Evolutionary conservation across 257 asterid genomes (phyloP), one percentile per base, ranked within the genome.

Genomic region (Solanum appendiculatum): DNA sequence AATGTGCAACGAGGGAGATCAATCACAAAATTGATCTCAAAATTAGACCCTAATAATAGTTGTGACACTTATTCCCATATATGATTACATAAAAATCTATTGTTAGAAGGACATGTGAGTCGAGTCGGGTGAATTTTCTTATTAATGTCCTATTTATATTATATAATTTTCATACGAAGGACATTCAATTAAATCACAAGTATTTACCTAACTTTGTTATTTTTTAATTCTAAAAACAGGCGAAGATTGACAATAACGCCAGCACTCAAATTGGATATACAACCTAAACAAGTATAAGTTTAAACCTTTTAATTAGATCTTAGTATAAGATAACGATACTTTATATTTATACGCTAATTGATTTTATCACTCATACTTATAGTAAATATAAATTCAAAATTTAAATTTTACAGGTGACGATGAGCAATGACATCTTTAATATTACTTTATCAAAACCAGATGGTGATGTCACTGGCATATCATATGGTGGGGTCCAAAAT

Each of bases 401-500:
- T 69, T 29, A 31, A 69, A 37, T 74, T 74, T 39, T 39, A 15
- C 89, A 91, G 95, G 91, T 91, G 18, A 89, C 85, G 46, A 54
- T 94, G 89, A 89, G 44, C 58, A 94, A 94, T 63, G 94, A 91
- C 42, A 85, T 94, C 2, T 90, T 89, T 10, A 92, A 86, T 36
- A 70, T 93, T 23, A 90, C 91, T 10, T 77, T 94, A 69, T 86
- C 93, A 0, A 81, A 27, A 82, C 97, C 97, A 34, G 87, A 44
- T 51, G 97, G 97, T 10, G 81, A 64, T 5, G 89, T 94, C 34
- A 58, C 82, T 0, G 68, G 87, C 39, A 74, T 94, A 69, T 90
- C 93, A 37, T 94, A 92, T 63, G 88, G 86, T 80, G 96, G 94
- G 85, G 86, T 93, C 69, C 88, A 81, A 29, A 94, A 93, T 89